These are phyloP conservation scores for Sonneratia alba DNA, from an alignment of 345 rosid species.

Conservation along the genomic window DNA sequence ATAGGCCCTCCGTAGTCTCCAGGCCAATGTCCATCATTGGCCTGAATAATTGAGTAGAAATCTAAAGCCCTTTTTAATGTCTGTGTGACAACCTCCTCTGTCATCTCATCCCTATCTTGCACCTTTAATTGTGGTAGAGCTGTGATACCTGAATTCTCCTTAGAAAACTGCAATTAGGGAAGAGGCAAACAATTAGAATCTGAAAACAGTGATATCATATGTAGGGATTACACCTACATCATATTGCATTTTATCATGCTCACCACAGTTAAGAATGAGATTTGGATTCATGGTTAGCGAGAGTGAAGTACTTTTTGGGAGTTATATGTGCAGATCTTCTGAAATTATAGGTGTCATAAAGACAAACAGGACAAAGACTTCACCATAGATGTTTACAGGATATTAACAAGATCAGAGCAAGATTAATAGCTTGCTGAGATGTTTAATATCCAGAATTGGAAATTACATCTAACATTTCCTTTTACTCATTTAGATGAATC, in stretches of 20 bases:
- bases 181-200: conserved; percentile 1
- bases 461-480: too few species aligned
- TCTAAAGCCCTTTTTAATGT: conserved; percentile 61
- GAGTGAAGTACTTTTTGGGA: neutral
- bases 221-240: conserved; percentile 1
- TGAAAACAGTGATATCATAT: neutral
- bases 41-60: conserved; percentile 70
- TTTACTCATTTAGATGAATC: too few species aligned
- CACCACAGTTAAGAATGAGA: neutral
- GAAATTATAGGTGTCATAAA: neutral
- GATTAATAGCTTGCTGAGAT: too few species aligned
- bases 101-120: conserved; percentile 45
- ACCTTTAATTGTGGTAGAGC: conserved; percentile 46
- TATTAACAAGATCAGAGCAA: neutral
- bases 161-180: conserved; percentile 43
- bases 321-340: neutral
- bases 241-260: neutral
- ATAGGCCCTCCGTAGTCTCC: conserved; percentile 99
- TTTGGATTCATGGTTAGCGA: neutral
- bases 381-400: neutral
- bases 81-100: conserved; percentile 46
- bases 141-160: conserved; percentile 33
- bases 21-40: conserved; percentile 93
- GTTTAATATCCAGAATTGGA: too few species aligned
- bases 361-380: neutral